These are phyloP conservation scores for Allantophomopsis lycopodina DNA, from an alignment of 2,329 filamentous ascomycete species.

Conservation along the genomic window DNA sequence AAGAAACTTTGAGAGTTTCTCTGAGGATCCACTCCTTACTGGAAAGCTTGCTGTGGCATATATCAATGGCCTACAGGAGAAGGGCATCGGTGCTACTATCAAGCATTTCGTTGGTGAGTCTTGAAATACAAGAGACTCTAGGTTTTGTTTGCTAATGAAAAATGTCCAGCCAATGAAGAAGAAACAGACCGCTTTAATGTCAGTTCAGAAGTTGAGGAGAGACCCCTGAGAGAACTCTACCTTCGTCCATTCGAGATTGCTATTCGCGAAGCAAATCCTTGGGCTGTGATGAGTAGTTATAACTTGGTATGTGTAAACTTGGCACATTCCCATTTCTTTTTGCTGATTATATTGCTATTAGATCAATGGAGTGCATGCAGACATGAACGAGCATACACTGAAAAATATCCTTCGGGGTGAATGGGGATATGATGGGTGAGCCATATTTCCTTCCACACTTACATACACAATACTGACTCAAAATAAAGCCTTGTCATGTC, in stretches of 20 bases:
- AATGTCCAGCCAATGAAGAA: conserved; percentile 61
- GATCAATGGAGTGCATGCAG: conserved; percentile 47
- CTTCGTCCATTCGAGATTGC: conserved; percentile 66
- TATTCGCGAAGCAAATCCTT: conserved; percentile 52
- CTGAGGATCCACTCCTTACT: conserved; percentile 67
- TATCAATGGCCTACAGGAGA: conserved; percentile 59
- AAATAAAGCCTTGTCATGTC: conserved; percentile 35
- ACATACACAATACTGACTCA: conserved; percentile 1
- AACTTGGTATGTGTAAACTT: conserved; percentile 26
- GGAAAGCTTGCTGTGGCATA: conserved; percentile 61
- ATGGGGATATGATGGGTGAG: conserved; percentile 47
- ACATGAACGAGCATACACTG: conserved; percentile 40
- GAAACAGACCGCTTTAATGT: conserved; percentile 54
- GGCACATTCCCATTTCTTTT: too few relatives aligned
- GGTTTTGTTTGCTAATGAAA: conserved; percentile 16
- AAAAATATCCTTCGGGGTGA: conserved; percentile 43
- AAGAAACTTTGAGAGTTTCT: conserved; percentile 77
- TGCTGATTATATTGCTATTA: too few relatives aligned
- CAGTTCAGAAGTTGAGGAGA: conserved; percentile 49
- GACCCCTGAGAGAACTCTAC: conserved; percentile 55
- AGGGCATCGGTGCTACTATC: conserved; percentile 61
- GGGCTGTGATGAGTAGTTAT: conserved; percentile 58
- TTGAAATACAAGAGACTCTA: background rate
- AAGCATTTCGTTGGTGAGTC: conserved; percentile 39
- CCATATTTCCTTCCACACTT: conserved; percentile 1